Base-by-base conservation (phyloP, 257 asterid species). In the Primulina eburnea region DNA sequence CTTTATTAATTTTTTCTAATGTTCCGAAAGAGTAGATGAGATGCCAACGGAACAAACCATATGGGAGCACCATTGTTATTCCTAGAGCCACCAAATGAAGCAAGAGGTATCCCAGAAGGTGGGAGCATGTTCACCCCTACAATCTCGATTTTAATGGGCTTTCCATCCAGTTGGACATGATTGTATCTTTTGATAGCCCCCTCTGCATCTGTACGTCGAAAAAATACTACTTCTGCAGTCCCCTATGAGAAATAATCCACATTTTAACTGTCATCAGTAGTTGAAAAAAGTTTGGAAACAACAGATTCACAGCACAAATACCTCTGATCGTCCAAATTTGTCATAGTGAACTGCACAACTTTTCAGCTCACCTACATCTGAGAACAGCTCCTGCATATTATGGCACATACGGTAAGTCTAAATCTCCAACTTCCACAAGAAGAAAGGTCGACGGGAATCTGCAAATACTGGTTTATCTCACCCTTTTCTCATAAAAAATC, bases 161-260 rank as follows among this genome's bases (percentile, higher is more conserved):
- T 88, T 56, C 92, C 95, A 71, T 88, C 95, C 53, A 86, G 88
- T 73, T 82, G 88, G 64, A 88, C 92, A 61, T 83, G 76, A 69
- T 86, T 84, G 79, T 79, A 88, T 75, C 85, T 84, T 77, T 82
- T 86, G 67, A 86, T 82, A 77, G 90, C 95, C 20, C 83, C 78
- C 32, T 81, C 16, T 17, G 92, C 89, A 78, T 88, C 92, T 78
- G 73, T 76, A 35, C 85, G 81, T 38, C 87, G 85, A 59, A 79
- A 78, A 76, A 76, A 88, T 65, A 88, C 92, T 34, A 88, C 86
- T 62, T 74, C 79, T n/a, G 82, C 82, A 71, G 82, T 74, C n/a
- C 82, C 82, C 82, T 75, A 62, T 53, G 26, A 70, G 40, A 60
- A 68, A 2, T 2, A 21, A 47, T 8, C 20, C 33, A 21, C 56